These are phyloP conservation scores for Oidiodendron maius DNA, from an alignment of 495 filamentous ascomycete genomes.

Conservation along the genomic window DNA sequence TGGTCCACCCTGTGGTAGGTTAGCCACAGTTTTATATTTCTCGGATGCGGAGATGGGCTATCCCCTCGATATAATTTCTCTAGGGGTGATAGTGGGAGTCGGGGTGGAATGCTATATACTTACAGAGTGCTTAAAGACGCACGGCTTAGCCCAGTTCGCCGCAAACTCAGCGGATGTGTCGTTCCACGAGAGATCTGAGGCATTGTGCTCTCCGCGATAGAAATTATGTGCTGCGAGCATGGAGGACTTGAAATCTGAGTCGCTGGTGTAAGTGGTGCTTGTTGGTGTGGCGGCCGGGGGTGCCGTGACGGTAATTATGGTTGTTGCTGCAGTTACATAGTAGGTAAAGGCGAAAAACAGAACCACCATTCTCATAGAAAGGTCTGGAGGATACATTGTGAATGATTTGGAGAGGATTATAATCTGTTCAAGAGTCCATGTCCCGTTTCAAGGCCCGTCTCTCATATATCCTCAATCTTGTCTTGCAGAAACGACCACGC, in stretches of 20 bases:
- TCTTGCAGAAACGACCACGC: no score
- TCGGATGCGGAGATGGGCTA: no score
- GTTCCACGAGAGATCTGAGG: conserved; percentile 60
- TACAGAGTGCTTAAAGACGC: conserved; percentile 59
- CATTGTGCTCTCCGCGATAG: conserved; percentile 61
- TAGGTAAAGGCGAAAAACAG: conserved; percentile 13
- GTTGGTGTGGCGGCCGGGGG: conserved; percentile 5
- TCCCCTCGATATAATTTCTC: not conserved
- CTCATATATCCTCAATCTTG: no score
- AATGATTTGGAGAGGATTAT: no score
- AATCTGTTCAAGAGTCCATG: no score
- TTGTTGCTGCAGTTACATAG: conserved; percentile 5
- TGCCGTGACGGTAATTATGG: conserved; percentile 13
- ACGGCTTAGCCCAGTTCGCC: conserved; percentile 41
- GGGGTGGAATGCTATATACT: conserved; percentile 14
- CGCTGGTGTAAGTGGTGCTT: conserved; percentile 36
- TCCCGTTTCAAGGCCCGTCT: no score
- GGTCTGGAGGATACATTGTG: no score
- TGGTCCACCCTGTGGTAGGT: conserved; percentile 45
- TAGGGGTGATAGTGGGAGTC: not conserved
- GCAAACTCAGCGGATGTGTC: conserved; percentile 52
- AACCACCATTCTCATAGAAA: conserved; percentile 2
- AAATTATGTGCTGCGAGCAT: conserved; percentile 62
- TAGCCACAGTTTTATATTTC: not conserved
- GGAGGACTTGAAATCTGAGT: conserved; percentile 43